Conservation (phyloP, 345 rosid species). For the Turritis glabra region DNA sequence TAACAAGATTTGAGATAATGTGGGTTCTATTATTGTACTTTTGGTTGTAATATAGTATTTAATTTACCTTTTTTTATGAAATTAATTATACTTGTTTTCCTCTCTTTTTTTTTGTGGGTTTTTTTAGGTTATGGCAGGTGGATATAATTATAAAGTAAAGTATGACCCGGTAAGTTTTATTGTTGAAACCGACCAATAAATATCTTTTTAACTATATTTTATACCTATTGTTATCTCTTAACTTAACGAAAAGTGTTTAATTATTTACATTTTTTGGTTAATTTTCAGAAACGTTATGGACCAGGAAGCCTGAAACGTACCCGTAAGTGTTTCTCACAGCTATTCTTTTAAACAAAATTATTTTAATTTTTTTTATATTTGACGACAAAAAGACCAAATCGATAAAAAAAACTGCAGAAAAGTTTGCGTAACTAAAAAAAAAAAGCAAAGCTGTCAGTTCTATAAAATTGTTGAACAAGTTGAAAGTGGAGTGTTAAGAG, state of each 20-base stretch:
- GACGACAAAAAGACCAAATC: too few species aligned
- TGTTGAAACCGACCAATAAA: not conserved
- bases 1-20: not conserved
- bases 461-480: not conserved
- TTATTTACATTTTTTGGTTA: not conserved
- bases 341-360: not conserved
- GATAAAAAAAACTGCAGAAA: too few species aligned
- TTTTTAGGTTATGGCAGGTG: conserved; percentile 27
- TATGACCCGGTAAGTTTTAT: conserved; percentile 22
- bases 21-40: not conserved
- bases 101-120: not conserved
- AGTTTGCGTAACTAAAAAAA: not conserved
- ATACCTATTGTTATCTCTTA: not conserved
- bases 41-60: not conserved
- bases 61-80: not conserved
- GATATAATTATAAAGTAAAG: not conserved
- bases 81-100: not conserved
- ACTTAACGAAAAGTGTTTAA: not conserved
- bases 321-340: conserved; percentile 27
- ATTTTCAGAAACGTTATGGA: conserved; percentile 37
- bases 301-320: conserved; percentile 31
- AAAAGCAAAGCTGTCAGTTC: not conserved
- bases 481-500: not conserved
- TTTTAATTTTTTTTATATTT: too few species aligned
- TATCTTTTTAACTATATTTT: not conserved